Conservation (phyloP, 1,139 yeast genomes). For the Pneumocystis sp. region DNA sequence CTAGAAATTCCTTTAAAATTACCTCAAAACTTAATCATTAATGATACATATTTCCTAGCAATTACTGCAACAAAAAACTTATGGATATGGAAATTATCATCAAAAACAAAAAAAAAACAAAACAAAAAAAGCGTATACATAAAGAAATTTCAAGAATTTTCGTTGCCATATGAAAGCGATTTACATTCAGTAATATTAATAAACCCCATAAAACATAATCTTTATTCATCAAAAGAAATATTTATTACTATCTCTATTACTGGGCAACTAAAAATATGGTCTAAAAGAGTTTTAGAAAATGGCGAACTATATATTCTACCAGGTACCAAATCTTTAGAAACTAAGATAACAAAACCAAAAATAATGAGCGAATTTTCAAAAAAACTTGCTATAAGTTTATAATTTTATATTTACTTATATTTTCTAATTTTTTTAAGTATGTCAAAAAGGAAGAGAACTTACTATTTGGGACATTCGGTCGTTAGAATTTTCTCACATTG, state of each 20-base stretch:
- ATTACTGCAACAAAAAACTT: background rate
- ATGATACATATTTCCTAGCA: background rate
- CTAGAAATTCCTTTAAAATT: background rate
- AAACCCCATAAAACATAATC: background rate
- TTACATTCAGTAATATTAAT: background rate
- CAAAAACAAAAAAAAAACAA: background rate
- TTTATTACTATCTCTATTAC: background rate
- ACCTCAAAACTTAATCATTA: background rate
- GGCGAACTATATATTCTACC: background rate
- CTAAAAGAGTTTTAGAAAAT: background rate
- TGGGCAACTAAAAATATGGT: background rate
- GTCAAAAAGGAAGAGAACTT: slow-evolving; percentile 29
- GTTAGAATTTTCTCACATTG: slow-evolving; percentile 7
- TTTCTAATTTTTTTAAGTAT: background rate
- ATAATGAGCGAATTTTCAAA: slow-evolving; percentile 16
- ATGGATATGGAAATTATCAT: background rate
- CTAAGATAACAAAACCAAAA: slow-evolving; percentile 5
- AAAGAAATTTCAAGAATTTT: background rate
- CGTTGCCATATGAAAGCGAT: background rate
- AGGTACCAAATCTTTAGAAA: slow-evolving; percentile 2
- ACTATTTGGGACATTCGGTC: slow-evolving; percentile 60
- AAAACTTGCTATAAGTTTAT: slow-evolving; percentile 22
- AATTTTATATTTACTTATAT: background rate
- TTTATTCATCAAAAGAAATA: background rate
- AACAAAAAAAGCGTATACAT: background rate